Base-by-base conservation (phyloP, 163 green algal species). In the Chloromonas sp. region DNA sequence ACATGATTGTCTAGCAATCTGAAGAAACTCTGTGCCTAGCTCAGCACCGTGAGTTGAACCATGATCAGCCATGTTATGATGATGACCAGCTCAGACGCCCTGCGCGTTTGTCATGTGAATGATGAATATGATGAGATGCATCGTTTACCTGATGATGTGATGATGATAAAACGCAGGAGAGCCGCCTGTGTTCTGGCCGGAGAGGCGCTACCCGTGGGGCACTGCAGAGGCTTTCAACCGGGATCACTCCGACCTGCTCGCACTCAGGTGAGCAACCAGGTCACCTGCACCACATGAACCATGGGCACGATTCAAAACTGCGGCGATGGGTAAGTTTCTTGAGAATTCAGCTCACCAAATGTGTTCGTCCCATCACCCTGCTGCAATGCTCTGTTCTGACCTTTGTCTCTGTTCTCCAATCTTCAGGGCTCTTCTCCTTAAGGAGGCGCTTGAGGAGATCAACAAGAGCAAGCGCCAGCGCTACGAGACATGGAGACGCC, bases 151-250 rank as follows among this genome's bases (percentile, higher is more conserved):
- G 36, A 36, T 36, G 36, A 36, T 36, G 36, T 36, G 36, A 36
- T 36, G 36, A 36, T 36, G 36, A 36, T 36, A 36, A 36, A 36
- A 36, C 36, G 78, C 86, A 78, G 81, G 82, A 60, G 86, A 92
- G 59, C 79, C 86, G 60, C 89, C 91, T 2, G 82, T 93, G 77
- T 93, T 91, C 89, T 95, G 92, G 92, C 92, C 92, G 2, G 91
- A 95, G 88, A 84, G 92, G 76, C 81, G 85, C 15, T 96, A 96
- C 86, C 87, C 88, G 0, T 96, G 93, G 93, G 93, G 93, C 70
- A 92, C 83, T 5, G 91, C 89, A 2, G 91, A 95, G 87, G 93
- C 93, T 14, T 95, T 95, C 90, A 96, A 96, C 87, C 88, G 90
- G 13, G 89, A 95, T 62, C 93, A 96, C 91, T 91, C 83, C 2